A percentile compares a stretch with the other conserved stretches of the same genome.
Evolutionary conservation across 2,329 filamentous ascomycete genomes (phyloP).

Genomic region (Monilinia aucupariae): DNA sequence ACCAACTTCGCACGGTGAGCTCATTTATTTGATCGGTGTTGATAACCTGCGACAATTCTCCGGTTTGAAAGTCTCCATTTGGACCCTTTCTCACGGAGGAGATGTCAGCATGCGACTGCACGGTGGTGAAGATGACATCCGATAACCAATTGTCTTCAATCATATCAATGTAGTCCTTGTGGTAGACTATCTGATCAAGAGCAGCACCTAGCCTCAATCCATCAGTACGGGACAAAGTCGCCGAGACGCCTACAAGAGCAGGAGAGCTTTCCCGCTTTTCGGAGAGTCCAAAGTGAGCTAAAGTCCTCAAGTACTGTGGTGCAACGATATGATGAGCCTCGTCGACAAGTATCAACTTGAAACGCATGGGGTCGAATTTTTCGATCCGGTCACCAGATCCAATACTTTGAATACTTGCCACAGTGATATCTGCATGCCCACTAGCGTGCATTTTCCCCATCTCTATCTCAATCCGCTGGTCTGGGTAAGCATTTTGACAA

Average conservation of each 20-base stretch:
- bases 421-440: conserved; percentile 82
- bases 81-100: conserved; percentile 58
- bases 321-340: conserved; percentile 97
- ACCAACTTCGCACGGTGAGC: conserved; percentile 80
- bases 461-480: conserved; percentile 79
- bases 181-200: conserved; percentile 94
- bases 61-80: conserved; percentile 73
- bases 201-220: conserved; percentile 75
- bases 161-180: conserved; percentile 77
- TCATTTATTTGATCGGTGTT: conserved; percentile 80
- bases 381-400: conserved; percentile 67
- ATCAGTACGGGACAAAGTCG: conserved; percentile 72
- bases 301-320: conserved; percentile 64
- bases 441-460: conserved; percentile 76
- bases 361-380: conserved; percentile 73
- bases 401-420: conserved; percentile 85
- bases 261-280: conserved; percentile 48
- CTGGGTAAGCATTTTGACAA: conserved; percentile 73
- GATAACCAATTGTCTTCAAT: conserved; percentile 89
- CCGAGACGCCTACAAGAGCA: conserved; percentile 82
- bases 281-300: conserved; percentile 73
- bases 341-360: conserved; percentile 90
- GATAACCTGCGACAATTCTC: conserved; percentile 73
- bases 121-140: conserved; percentile 89
- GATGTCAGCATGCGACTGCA: conserved; percentile 75